Conservation (phyloP, 75 land plant species). For the Cryptomeria japonica region DNA sequence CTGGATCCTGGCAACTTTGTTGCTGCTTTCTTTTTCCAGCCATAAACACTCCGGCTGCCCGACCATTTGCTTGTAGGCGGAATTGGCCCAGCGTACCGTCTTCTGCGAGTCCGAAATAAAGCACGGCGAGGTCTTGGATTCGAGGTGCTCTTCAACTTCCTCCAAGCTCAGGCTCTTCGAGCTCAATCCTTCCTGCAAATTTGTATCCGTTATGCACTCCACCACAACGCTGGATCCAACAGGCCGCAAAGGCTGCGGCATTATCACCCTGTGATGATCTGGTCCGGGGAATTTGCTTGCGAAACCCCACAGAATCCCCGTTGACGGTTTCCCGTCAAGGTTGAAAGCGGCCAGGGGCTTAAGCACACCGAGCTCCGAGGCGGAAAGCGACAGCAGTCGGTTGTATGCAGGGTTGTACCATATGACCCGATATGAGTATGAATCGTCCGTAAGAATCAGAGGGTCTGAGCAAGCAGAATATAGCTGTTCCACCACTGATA, state of each 20-base stretch:
- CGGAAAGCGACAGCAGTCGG: background rate
- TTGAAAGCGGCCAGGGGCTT: background rate
- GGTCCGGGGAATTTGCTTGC: background rate
- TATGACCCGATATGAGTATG: background rate
- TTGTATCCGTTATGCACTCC: conserved; percentile 28
- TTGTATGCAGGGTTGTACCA: conserved; percentile 8
- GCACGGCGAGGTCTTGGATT: conserved; percentile 59
- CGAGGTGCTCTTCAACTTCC: conserved; percentile 66
- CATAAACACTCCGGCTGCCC: conserved; percentile 89
- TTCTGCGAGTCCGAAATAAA: conserved; percentile 73
- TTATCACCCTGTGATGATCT: conserved; percentile 29
- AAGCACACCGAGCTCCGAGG: background rate
- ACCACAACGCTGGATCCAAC: conserved; percentile 76
- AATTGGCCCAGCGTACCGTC: conserved; percentile 73
- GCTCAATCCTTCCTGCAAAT: background rate
- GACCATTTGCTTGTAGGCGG: conserved; percentile 90
- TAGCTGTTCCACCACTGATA: background rate
- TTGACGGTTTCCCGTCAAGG: background rate
- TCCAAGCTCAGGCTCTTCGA: conserved; percentile 36
- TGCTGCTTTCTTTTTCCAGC: conserved; percentile 34
- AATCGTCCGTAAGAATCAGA: conserved; percentile 3
- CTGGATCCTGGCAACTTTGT: conserved; percentile 40
- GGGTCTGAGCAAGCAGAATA: conserved; percentile 4
- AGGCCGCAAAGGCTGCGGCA: conserved; percentile 75
- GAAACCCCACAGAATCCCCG: conserved; percentile 11